A percentile compares a stretch with the other conserved stretches of the same genome.
These are phyloP conservation scores for Fusarium siculi DNA, from an alignment of 2,329 filamentous ascomycete species.

Conservation along the genomic window DNA sequence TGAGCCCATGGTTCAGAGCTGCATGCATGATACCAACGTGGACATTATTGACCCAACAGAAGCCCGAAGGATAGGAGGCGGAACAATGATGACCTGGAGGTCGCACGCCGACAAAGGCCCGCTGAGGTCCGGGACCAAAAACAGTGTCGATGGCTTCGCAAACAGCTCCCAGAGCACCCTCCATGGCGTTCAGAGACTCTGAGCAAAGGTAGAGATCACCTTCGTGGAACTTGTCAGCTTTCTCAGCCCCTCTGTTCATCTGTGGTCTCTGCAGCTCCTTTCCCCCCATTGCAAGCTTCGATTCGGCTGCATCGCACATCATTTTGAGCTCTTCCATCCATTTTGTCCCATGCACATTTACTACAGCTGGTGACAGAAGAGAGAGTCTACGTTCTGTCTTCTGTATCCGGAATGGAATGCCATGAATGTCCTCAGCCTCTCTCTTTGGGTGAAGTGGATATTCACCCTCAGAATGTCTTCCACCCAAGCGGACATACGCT, in stretches of 20 bases:
- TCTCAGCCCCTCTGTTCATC: conserved; percentile 63
- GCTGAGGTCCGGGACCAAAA: conserved; percentile 72
- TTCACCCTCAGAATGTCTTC: conserved; percentile 76
- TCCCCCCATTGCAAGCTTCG: conserved; percentile 78
- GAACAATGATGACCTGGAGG: conserved; percentile 98
- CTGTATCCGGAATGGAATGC: conserved; percentile 83
- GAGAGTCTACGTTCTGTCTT: conserved; percentile 80
- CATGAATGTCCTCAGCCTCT: conserved; percentile 63
- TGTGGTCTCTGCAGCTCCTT: conserved; percentile 81
- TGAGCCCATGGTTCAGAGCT: conserved; percentile 83
- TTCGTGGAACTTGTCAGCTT: conserved; percentile 75
- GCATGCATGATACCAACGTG: conserved; percentile 96
- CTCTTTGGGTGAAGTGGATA: conserved; percentile 74
- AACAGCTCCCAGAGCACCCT: conserved; percentile 91
- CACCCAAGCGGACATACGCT: conserved; percentile 91
- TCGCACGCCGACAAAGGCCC: conserved; percentile 91
- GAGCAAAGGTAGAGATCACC: conserved; percentile 91
- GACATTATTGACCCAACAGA: conserved; percentile 99
- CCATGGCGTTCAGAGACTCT: conserved; percentile 86
- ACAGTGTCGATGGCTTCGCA: conserved; percentile 92
- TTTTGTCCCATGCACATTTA: conserved; percentile 87
- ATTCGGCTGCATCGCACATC: conserved; percentile 85
- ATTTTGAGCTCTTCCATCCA: conserved; percentile 93
- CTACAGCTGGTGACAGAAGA: conserved; percentile 80
- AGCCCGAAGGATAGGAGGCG: conserved; percentile 87